Evolutionary conservation across 768 basidiomycete genomes (phyloP).

Genomic region (Cystofilobasidium macerans): DNA sequence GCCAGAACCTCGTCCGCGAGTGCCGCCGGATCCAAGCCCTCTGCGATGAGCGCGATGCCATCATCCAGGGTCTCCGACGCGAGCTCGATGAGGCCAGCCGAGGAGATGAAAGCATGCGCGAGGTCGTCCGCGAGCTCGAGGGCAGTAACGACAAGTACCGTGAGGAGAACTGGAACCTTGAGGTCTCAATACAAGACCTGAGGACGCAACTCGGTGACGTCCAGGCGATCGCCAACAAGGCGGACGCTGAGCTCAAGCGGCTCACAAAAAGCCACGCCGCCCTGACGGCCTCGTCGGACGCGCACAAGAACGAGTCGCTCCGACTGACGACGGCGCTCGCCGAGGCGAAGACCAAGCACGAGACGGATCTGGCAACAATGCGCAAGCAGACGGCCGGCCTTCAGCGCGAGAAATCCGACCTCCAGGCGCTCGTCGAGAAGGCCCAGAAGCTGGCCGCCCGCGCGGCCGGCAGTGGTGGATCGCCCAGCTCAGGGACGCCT

Average conservation of each 20-base stretch:
- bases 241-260: conserved; percentile 73
- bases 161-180: conserved; percentile 98
- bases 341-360: conserved; percentile 78
- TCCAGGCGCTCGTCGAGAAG: conserved; percentile 67
- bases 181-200: conserved; percentile 81
- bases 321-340: conserved; percentile 53
- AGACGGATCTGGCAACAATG: conserved; percentile 86
- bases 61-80: conserved; percentile 73
- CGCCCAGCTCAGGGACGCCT: conserved; percentile 11
- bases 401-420: conserved; percentile 81
- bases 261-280: conserved; percentile 61
- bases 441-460: conserved; percentile 43
- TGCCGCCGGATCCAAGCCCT: conserved; percentile 82
- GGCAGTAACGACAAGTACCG: conserved; percentile 81
- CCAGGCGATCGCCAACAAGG: conserved; percentile 54
- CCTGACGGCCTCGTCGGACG: conserved; percentile 64
- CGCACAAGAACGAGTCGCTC: conserved; percentile 76
- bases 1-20: conserved; percentile 79
- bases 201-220: conserved; percentile 57
- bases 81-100: conserved; percentile 47
- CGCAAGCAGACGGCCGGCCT: conserved; percentile 76
- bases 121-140: conserved; percentile 68
- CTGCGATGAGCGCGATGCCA: conserved; percentile 82
- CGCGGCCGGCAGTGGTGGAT: neutral
- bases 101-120: conserved; percentile 45